Conservation (phyloP, 129 eudicot species). For the Helianthus annuus region HanXRQr2.0-SUNRISE NC_035440.2:10523123-10523622, state of each 20-base stretch:
- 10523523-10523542: neutral
- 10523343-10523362: neutral
- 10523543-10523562: neutral
- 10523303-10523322: neutral
- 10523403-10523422: neutral
- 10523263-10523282: neutral
- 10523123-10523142: neutral
- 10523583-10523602: neutral
- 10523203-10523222: neutral
- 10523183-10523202: slow-evolving; percentile 1
- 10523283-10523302: neutral
- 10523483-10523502: neutral
- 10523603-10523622: neutral
- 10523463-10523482: neutral
- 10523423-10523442: neutral
- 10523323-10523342: neutral
- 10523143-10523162: neutral
- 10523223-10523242: neutral
- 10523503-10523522: neutral
- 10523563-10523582: neutral
- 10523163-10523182: neutral
- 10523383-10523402: neutral
- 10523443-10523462: neutral
- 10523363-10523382: neutral
- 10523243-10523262: neutral